phyloP scores from a whole-genome alignment of 2,329 filamentous ascomycete genomes.

The Neopestalotiopsis sp. region DNA sequence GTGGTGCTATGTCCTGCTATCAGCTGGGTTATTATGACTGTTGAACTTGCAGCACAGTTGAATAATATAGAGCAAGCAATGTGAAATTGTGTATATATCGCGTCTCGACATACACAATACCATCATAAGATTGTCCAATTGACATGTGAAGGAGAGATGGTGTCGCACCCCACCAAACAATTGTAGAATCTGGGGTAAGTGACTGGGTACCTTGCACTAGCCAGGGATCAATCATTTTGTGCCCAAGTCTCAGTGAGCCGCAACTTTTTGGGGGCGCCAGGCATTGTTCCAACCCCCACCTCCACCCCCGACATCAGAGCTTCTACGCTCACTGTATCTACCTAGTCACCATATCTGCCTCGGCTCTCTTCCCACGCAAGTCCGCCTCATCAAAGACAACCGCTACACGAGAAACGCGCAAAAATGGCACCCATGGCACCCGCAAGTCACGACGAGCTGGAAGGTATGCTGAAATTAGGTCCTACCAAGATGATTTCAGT shows the following conservation, averaged over 20 bases:
- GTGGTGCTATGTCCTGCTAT: no score
- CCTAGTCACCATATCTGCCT: no score
- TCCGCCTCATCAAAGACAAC: neutral
- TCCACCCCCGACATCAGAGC: neutral
- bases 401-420: neutral
- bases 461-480: slow-evolving; percentile 33
- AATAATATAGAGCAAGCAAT: no score
- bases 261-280: neutral
- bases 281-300: neutral
- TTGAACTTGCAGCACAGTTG: no score
- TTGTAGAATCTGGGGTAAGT: slow-evolving; percentile 5
- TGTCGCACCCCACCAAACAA: no score
- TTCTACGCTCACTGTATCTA: neutral
- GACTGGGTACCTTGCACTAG: neutral
- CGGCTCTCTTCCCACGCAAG: no score
- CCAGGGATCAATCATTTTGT: no score
- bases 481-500: neutral
- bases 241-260: neutral
- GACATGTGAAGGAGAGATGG: no score
- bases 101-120: no score
- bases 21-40: no score
- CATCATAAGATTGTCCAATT: no score
- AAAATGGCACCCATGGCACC: slow-evolving; percentile 41
- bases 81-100: no score
- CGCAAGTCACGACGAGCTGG: slow-evolving; percentile 41